Evolutionary conservation across 768 basidiomycete species (phyloP), one percentile per base, ranked within the genome.

Genomic region (Tremella mesenterica): DNA sequence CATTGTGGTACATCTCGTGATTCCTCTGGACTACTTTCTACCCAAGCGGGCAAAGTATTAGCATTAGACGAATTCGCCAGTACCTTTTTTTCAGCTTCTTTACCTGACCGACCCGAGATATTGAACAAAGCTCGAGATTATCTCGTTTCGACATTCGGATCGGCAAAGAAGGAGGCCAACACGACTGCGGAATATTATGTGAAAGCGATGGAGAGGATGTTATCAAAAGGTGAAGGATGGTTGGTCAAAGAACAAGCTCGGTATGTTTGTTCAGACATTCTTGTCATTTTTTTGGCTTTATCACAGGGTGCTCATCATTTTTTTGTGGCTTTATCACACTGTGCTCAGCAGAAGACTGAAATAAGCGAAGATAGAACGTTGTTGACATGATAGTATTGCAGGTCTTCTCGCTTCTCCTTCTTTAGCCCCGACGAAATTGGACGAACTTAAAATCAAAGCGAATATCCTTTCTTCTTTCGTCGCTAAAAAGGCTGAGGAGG

Each of bases 401-500:
- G 80, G 81, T 56, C 86, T 93, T 64, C 78, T 92, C 53, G 74
- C 76, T 64, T 93, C 91, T 74, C 83, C 84, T 45, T 82, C 77
- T n/a, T 76, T 96, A 38, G 78, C 85, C 7, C 78, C 80, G 0
- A 74, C 78, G 36, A 96, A 97, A 76, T 75, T 91, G 38, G 95
- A 99, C 69, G 90, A 96, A 76, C 83, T 96, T 68, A 86, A 88
- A 75, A 80, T 86, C 71, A 96, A 93, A 77, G 79, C 81, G 50
- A 97, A 97, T 76, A 81, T 97, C 63, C 67, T 74, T 33, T 62
- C 64, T 20, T 54, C 68, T 8, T 74, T 74, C 56, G 60, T 64
- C 21, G 31, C 51, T 18, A 56, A 58, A 20, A 69, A 66, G 50
- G 50, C 57, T 28, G 64, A 62, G 20, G 63, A 72, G 28, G 57